Percentiles rank a stretch among this genome's conserved stretches.
Conservation (phyloP, 805 yeast species). For the Starmerella gropengiesseri region DNA sequence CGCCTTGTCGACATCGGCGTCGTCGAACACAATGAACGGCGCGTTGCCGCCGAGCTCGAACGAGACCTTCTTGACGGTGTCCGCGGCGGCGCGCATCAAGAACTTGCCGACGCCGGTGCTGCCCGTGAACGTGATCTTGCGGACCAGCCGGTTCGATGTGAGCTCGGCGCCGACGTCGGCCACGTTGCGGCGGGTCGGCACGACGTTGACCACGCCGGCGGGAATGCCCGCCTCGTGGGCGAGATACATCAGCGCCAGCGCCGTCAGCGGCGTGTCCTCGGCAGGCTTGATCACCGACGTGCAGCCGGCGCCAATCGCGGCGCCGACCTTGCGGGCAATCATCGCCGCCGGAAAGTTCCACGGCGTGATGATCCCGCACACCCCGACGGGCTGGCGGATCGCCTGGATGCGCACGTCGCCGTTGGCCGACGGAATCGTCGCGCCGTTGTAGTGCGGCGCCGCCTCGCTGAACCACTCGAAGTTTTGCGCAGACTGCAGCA, state of each 20-base stretch:
- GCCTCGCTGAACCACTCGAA: conserved; percentile 80
- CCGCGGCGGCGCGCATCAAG: conserved; percentile 47
- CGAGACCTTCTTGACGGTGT: conserved; percentile 57
- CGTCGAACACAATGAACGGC: conserved; percentile 64
- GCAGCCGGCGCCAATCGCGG: conserved; percentile 73
- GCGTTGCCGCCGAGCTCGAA: conserved; percentile 77
- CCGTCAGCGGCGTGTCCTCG: conserved; percentile 61
- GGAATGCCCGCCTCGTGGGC: conserved; percentile 63
- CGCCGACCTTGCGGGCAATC: conserved; percentile 65
- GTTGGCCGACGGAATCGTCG: conserved; percentile 46
- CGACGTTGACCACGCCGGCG: conserved; percentile 53
- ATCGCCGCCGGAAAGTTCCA: conserved; percentile 80
- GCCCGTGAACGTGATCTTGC: conserved; percentile 68
- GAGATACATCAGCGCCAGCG: conserved; percentile 53
- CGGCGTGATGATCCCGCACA: conserved; percentile 67
- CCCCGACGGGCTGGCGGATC: conserved; percentile 67
- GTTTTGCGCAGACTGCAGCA: conserved; percentile 56
- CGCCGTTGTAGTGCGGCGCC: conserved; percentile 64
- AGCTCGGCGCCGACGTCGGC: conserved; percentile 43
- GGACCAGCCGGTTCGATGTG: conserved; percentile 45
- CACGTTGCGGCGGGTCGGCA: conserved; percentile 34
- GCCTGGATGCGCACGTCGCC: conserved; percentile 42
- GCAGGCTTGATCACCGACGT: conserved; percentile 71
- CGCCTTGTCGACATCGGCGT: conserved; percentile 57
- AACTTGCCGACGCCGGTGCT: conserved; percentile 64